A percentile compares a stretch with the other conserved stretches of the same genome.
Conservation (phyloP, 352 stramenopile genomes). For the Globisporangium barbulae region DNA sequence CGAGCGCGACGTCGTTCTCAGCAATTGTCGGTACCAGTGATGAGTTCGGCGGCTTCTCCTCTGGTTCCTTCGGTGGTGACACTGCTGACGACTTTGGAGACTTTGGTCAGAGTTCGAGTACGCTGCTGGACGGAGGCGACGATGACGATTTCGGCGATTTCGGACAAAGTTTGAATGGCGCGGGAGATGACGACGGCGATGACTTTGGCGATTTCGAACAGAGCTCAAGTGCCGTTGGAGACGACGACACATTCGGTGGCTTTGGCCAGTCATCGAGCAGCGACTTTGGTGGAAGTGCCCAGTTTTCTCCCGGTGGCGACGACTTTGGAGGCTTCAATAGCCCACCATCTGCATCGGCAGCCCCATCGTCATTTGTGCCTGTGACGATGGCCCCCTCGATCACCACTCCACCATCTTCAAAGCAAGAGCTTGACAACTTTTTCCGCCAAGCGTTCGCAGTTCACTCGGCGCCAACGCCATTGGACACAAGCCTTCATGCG, state of each 20-base stretch:
- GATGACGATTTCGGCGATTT: constrained; percentile 36
- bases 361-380: constrained; percentile 3
- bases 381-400: background rate
- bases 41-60: background rate
- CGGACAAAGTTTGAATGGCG: background rate
- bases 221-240: background rate
- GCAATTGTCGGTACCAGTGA: background rate
- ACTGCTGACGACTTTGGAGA: constrained; percentile 35
- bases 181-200: constrained; percentile 14
- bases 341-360: background rate
- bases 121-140: constrained; percentile 1
- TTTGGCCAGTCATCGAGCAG: background rate
- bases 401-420: constrained; percentile 16
- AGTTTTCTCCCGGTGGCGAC: background rate
- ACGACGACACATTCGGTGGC: background rate
- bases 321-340: constrained; percentile 17
- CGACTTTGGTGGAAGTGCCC: background rate
- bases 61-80: constrained; percentile 1
- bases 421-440: constrained; percentile 31
- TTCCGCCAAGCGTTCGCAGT: constrained; percentile 36
- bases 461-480: constrained; percentile 10
- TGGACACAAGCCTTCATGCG: constrained; percentile 5
- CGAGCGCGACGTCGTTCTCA: background rate
- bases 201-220: constrained; percentile 29
- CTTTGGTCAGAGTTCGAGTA: constrained; percentile 10